Conservation (phyloP, 2,329 filamentous ascomycete genomes). For the Fusarium stilboides region DNA sequence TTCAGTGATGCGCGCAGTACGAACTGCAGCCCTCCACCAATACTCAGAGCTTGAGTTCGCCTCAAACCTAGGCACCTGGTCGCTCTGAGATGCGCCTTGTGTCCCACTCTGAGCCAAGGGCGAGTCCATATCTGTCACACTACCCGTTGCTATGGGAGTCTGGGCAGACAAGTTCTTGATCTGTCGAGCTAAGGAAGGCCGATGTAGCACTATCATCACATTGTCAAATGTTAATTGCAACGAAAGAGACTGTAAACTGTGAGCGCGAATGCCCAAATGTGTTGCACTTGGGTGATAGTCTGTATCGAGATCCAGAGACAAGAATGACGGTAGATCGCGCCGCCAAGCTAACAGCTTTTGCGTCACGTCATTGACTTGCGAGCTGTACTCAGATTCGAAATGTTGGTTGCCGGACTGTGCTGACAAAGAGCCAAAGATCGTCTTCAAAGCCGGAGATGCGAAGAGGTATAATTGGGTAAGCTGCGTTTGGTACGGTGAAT, state of each 20-base stretch:
- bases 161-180: neutral
- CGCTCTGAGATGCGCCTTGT: neutral
- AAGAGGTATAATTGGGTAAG: neutral
- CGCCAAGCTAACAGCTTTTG: neutral
- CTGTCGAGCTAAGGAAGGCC: neutral
- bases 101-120: neutral
- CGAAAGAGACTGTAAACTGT: neutral
- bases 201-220: neutral
- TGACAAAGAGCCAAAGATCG: neutral
- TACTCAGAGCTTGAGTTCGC: slow-evolving; percentile 1
- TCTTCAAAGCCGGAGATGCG: neutral
- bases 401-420: neutral
- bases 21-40: slow-evolving; percentile 1
- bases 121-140: neutral
- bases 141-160: neutral
- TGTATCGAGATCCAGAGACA: neutral
- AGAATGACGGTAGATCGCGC: neutral
- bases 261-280: neutral
- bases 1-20: neutral
- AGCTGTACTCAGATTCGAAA: neutral
- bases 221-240: slow-evolving; percentile 1
- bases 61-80: neutral
- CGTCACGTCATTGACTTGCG: neutral
- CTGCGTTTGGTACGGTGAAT: neutral
- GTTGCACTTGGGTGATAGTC: neutral